Percentiles rank a stretch among this genome's conserved stretches.
These are phyloP conservation scores for Adansonia grandidieri DNA, from an alignment of 441 rosid genomes.

Conservation along the genomic window DNA sequence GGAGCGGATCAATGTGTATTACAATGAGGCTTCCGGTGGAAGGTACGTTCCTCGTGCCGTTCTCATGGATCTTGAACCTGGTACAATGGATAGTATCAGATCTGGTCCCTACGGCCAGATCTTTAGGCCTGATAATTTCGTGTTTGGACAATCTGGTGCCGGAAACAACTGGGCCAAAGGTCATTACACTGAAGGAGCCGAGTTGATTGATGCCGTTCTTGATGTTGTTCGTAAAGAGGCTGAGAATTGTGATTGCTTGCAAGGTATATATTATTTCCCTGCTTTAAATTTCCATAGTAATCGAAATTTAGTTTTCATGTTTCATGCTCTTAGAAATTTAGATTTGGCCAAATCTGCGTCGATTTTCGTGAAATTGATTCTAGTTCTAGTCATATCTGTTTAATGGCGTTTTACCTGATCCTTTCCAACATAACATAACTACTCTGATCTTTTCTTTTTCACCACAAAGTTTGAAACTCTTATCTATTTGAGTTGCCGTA, in stretches of 20 bases:
- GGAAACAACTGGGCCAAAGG: constrained; percentile 89
- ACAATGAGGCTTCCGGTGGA: constrained; percentile 71
- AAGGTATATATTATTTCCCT: constrained; percentile 49
- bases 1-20: constrained; percentile 68
- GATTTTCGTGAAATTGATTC: background rate
- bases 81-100: constrained; percentile 78
- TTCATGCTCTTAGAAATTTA: background rate
- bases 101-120: constrained; percentile 69
- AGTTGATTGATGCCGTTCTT: constrained; percentile 90
- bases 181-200: constrained; percentile 93
- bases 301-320: constrained; percentile 6
- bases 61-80: constrained; percentile 81
- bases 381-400: background rate
- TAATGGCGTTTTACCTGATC: background rate
- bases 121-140: constrained; percentile 53
- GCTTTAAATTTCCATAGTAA: background rate
- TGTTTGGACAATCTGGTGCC: constrained; percentile 60
- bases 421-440: background rate
- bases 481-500: background rate
- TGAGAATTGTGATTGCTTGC: constrained; percentile 93
- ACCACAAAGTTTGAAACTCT: background rate
- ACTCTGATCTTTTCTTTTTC: constrained; percentile 1
- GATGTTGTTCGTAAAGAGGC: constrained; percentile 94
- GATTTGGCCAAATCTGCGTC: background rate
- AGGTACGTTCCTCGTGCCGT: constrained; percentile 72